A percentile compares a stretch with the other conserved stretches of the same genome.
These are phyloP conservation scores for Aspergillus felis DNA, from an alignment of 2,329 filamentous ascomycete genomes.

Conservation along the genomic window DNA sequence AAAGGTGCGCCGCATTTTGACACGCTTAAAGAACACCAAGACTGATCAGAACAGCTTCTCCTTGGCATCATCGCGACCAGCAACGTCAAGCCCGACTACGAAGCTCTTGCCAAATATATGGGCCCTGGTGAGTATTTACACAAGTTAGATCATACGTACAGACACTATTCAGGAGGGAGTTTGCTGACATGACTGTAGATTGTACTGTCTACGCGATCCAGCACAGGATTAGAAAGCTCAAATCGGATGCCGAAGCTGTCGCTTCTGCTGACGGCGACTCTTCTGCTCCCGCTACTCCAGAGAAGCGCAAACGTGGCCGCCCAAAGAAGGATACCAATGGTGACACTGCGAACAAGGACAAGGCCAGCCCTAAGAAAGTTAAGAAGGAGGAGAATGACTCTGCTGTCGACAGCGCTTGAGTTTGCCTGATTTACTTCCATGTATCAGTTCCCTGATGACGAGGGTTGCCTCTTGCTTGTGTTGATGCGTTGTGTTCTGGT, in stretches of 20 bases:
- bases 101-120: constrained; percentile 19
- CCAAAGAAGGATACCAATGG: not conserved
- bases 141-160: not conserved
- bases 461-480: not conserved
- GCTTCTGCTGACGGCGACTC: not conserved
- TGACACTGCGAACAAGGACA: not conserved
- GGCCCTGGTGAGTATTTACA: constrained; percentile 14
- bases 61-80: constrained; percentile 17
- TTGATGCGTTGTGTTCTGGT: not conserved
- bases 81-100: constrained; percentile 15
- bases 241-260: too few species aligned
- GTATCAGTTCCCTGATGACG: not conserved
- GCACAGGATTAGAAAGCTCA: too few species aligned
- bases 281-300: not conserved
- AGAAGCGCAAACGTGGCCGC: constrained; percentile 5
- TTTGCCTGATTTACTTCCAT: not conserved
- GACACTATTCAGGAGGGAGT: not conserved
- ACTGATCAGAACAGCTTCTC: constrained; percentile 16
- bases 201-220: constrained; percentile 18
- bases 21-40: not conserved
- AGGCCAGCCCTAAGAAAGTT: not conserved
- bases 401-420: not conserved
- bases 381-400: not conserved
- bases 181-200: constrained; percentile 6
- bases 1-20: constrained; percentile 17